Evolutionary conservation across 352 stramenopile genomes (phyloP), one percentile per base, ranked within the genome.

Genomic region (Pythium utonaiense): DNA sequence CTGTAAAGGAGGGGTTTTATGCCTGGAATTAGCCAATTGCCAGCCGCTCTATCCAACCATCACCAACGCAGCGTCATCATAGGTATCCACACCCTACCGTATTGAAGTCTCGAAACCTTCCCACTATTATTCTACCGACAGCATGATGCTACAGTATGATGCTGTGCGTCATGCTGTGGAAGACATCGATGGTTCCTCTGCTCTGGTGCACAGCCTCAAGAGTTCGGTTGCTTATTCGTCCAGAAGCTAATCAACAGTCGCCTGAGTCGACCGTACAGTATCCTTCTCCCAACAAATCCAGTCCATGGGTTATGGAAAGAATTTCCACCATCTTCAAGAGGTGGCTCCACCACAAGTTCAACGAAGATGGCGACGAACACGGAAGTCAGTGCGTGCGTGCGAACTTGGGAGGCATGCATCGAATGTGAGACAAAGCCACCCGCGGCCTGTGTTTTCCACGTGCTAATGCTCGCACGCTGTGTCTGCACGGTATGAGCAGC

Each of bases 381-480:
- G 17, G 27, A 47, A 47, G 40, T 47, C 40, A 47, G 40, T 47
- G 40, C 40, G 19, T 47, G 40, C 40, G 40, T 47, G 40, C 40
- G 40, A 47, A 27, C 6, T 17, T 47, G 40, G 40, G 28, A 9
- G 28, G 28, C 28, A 33, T 33, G 28, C 9, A 33, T 9, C 9
- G 40, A 24, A 47, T 10, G 40, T 47, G 40, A 47, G 40, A 47
- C 40, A 47, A 47, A 47, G 40, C 40, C 40, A 47, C 40, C 40
- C 6, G 12, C 12, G 40, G 12, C 21, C 40, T 47, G 40, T 47
- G 40, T 47, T 47, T 47, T 47, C 40, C 40, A 47, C 40, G 14
- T 27, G 40, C n/a, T 47, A 47, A 28, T 47, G 40, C 22, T 19
- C 40, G 28, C 5, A 33, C n/a, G n/a, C n/a, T n/a, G n/a, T n/a